Evolutionary conservation across 2,329 filamentous ascomycete species (phyloP), one percentile per base, ranked within the genome.

Genomic region (Magnaporthiopsis incrustans): DNA sequence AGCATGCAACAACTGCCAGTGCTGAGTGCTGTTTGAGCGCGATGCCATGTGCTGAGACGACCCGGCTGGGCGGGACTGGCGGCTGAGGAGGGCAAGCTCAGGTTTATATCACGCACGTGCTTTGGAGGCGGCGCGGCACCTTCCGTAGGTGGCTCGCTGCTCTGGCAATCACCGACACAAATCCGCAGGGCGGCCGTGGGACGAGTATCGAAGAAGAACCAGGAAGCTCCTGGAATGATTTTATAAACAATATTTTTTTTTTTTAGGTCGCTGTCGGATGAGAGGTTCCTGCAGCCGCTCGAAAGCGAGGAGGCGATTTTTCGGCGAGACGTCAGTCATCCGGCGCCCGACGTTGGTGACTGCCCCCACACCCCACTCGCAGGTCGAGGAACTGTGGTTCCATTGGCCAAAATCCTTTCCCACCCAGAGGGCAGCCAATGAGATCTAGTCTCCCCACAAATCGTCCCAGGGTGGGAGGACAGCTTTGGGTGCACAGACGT

Each of bases 1-100:
- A 63, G 61, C 61, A 59, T 63, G 56, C 35, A 63, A 59, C 26
- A 63, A 38, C 61, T 63, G 61, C 61, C 61, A 63, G 61, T 63
- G 50, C 33, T 63, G 61, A 33, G 61, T 59, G 30, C 26, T 63
- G 27, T 59, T 59, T 12, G 61, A 63, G 27, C n/a, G 56, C 32
- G 25, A 25, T 58, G 61, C 61, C 61, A 63, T 63, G 61, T 63
- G 61, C 61, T 63, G 33, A 25, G n/a, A 30, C 57, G 38, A 30
- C 35, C 44, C 18, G 22, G 44, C 44, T n/a, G 44, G 50, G 60
- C 26, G 25, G 33, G 33, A 27, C 15, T 53, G 38, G 18, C 38
- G 25, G 35, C 44, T 27, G 14, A 44, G n/a, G 14, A n/a, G 12
- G 60, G 59, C n/a, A 33, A 26, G 15, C 38, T 35, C 15, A 22